Base-by-base conservation (phyloP, 108 stramenopile species). In the Nitzschia sp. region DNA sequence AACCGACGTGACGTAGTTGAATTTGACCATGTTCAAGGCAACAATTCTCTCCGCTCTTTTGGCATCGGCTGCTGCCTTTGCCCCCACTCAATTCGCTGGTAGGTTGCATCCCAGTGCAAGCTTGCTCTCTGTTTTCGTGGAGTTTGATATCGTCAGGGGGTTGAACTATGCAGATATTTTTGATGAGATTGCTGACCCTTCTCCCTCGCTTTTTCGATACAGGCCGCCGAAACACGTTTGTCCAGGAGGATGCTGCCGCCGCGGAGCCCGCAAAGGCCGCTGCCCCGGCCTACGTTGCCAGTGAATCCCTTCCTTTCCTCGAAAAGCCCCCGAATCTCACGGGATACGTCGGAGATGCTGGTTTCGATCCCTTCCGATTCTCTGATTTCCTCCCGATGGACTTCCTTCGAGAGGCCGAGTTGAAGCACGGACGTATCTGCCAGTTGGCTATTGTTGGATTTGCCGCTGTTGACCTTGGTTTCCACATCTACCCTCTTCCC, bases 371-470 rank as follows among this genome's bases (percentile, higher is more conserved):
- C 24, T 81, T 98, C 54, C 85, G 95, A 19, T 82, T 98, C 80
- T 88, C 95, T 13, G 85, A 86, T 59, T 93, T 84, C 54, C 45
- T 96, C 72, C 93, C 93, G 64, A 75, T 95, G 54, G 95, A 96
- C 77, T 96, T 84, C 81, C 82, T 98, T 64, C 89, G 94, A 32
- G 92, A 96, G 80, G 91, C 95, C 33, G 97, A 98, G 75, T 74
- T 98, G 45, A 98, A 97, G 85, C 97, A 98, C 76, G 94, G 95
- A 29, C 97, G 97, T 64, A 87, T 96, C 64, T 88, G 86, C 71
- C 92, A 93, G 91, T 74, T 98, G 59, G 97, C 95, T 35, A 76
- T 91, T 82, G 77, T 89, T 30, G 97, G 97, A 67, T 94, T 94
- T 54, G 86, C 95, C 23, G 90, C 95, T 30, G 93, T 94, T 17